Conservation (phyloP, 2,329 filamentous ascomycete species). For the Phialophora chinensis region DNA sequence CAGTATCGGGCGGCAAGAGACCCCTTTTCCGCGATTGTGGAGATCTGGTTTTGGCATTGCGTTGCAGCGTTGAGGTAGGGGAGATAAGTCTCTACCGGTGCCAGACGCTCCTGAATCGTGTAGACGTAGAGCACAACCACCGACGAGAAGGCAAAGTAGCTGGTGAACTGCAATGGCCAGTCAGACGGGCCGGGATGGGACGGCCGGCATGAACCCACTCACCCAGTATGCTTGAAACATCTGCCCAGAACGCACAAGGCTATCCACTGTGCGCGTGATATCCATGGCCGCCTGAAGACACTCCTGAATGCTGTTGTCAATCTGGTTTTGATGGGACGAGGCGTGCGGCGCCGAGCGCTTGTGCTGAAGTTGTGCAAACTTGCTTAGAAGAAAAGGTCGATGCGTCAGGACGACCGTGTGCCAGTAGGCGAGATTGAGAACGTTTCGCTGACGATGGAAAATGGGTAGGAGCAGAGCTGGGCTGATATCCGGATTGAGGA, state of each 20-base stretch:
- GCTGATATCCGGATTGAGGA: slow-evolving; percentile 49
- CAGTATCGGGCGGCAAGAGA: slow-evolving; percentile 38
- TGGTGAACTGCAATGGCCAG: slow-evolving; percentile 35
- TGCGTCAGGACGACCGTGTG: slow-evolving; percentile 52
- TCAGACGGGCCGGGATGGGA: no score
- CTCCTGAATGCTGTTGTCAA: neutral
- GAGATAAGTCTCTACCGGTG: slow-evolving; percentile 27
- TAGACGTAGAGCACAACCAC: slow-evolving; percentile 38
- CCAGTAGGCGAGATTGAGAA: slow-evolving; percentile 53
- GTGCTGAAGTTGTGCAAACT: slow-evolving; percentile 42
- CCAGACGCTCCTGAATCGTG: slow-evolving; percentile 33
- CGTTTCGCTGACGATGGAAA: slow-evolving; percentile 51
- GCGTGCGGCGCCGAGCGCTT: neutral
- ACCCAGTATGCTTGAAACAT: slow-evolving; percentile 54
- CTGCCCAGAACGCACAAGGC: slow-evolving; percentile 45
- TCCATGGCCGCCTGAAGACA: neutral
- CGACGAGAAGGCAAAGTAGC: slow-evolving; percentile 38
- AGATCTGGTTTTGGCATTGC: slow-evolving; percentile 37
- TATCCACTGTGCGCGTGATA: slow-evolving; percentile 47
- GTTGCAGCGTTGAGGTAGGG: slow-evolving; percentile 35
- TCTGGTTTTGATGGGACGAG: neutral
- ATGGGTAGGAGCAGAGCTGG: slow-evolving; percentile 46
- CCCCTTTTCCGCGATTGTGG: slow-evolving; percentile 35
- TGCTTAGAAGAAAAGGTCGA: slow-evolving; percentile 47
- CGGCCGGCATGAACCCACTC: neutral